Percentiles rank a stretch among this genome's conserved stretches.
These are phyloP conservation scores for Teunomyces funiuensis DNA, from an alignment of 805 yeast genomes.

Conservation along the genomic window DNA sequence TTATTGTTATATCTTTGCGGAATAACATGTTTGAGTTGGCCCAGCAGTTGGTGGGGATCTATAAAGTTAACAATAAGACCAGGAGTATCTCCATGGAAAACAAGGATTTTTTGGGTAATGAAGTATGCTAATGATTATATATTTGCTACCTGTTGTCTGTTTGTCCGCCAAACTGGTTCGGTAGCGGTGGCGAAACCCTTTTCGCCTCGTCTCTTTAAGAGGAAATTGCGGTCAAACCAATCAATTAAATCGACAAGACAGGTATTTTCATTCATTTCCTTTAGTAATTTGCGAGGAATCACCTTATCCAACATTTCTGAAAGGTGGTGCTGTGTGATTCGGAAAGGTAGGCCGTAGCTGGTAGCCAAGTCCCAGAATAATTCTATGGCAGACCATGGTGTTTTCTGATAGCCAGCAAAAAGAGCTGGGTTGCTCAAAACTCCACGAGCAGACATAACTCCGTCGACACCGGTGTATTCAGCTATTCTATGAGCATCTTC, in stretches of 20 bases:
- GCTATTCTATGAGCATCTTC: conserved; percentile 66
- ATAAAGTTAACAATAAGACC: conserved; percentile 90
- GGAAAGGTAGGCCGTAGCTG: conserved; percentile 80
- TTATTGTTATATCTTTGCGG: conserved; percentile 89
- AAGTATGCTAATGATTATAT: conserved; percentile 1
- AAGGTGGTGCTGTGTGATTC: conserved; percentile 83
- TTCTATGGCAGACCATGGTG: conserved; percentile 94
- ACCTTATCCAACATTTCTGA: conserved; percentile 77
- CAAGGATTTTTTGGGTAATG: conserved; percentile 42
- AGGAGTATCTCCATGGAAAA: conserved; percentile 77
- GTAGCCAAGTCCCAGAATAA: conserved; percentile 75
- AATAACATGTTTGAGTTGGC: conserved; percentile 98
- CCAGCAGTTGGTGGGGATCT: conserved; percentile 90
- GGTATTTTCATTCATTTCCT: conserved; percentile 60
- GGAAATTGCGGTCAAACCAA: conserved; percentile 76
- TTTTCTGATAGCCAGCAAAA: conserved; percentile 66
- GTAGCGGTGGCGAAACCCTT: conserved; percentile 59
- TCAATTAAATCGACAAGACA: conserved; percentile 67
- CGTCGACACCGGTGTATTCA: conserved; percentile 73
- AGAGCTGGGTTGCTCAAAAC: conserved; percentile 81
- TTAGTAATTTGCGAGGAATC: conserved; percentile 30
- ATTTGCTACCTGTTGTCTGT: conserved; percentile 7
- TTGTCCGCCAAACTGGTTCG: conserved; percentile 32
- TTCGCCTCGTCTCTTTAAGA: conserved; percentile 66
- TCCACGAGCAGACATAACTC: conserved; percentile 96